Conservation (phyloP, 2,329 filamentous ascomycete species). For the Xylariaceae sp. region DNA sequence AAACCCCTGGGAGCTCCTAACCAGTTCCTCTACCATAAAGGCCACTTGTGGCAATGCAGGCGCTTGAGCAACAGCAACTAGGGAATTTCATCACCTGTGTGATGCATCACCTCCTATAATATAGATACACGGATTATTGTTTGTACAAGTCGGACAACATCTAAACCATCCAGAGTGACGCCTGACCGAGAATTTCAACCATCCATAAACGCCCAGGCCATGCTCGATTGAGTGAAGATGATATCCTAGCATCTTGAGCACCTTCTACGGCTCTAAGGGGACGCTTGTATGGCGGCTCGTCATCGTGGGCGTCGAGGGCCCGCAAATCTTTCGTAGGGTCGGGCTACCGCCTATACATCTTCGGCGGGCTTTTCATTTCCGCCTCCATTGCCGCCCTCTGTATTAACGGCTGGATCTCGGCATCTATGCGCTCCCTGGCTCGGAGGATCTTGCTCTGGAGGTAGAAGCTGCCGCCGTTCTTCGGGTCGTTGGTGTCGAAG, state of each 20-base stretch:
- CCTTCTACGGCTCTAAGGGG: no score
- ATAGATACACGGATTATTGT: no score
- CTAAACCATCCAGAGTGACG: no score
- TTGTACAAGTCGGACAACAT: background rate
- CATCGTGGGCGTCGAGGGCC: no score
- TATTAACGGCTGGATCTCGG: constrained; percentile 67
- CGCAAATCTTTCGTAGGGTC: no score
- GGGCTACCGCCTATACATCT: constrained; percentile 73
- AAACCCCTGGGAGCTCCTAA: no score
- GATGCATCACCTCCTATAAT: no score
- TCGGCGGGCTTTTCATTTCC: constrained; percentile 78
- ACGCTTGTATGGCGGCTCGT: no score
- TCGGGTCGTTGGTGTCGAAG: constrained; percentile 89
- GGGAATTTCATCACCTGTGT: no score
- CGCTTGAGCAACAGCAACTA: no score
- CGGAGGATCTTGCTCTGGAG: constrained; percentile 93
- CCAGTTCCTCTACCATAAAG: no score
- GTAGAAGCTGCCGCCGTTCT: constrained; percentile 97
- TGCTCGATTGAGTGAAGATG: constrained; percentile 49
- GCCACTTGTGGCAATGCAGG: no score
- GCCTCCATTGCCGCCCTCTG: constrained; percentile 67
- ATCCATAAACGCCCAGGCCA: constrained; percentile 40
- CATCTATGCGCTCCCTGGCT: constrained; percentile 85
- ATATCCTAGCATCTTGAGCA: constrained; percentile 28
- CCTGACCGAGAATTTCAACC: constrained; percentile 11